Evolutionary conservation across 2,329 filamentous ascomycete species (phyloP), one percentile per base, ranked within the genome.

Genomic region (Cladosporium sp.): DNA sequence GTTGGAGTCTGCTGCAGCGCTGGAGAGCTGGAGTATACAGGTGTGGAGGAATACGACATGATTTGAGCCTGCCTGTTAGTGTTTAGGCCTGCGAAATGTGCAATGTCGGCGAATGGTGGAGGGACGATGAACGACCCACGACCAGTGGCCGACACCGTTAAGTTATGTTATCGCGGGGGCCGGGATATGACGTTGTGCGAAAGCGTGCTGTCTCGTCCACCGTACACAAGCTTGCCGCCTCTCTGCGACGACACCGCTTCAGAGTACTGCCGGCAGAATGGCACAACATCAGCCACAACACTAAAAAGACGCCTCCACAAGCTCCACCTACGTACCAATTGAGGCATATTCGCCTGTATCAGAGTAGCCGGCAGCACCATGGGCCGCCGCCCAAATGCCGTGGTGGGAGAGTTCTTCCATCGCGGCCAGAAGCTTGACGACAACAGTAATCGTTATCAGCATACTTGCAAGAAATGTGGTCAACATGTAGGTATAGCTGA

Each of bases 371-470:
- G 50, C 49, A 18, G 23, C 31, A 16, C 33, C 12, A 94, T 94
- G 92, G 92, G 92, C 76, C 87, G 92, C 76, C 89, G 90, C 80
- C 92, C 91, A 70, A 94, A 95, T 79, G 88, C 88, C 72, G 84
- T 96, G 72, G 93, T 97, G 77, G 85, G 91, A 78, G 88, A 94
- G 79, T 95, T 92, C 82, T 97, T 97, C 78, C 88, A 91, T 77
- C 88, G 93, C 71, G 93, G 93, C 11, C 86, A 88, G 46, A 97
- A 97, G 80, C 85, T 97, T 73, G 88, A 90, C 75, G 92, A 97
- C 80, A 90, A 91, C 69, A 95, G 91, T 81, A 97, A 96, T 78
- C 88, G 93, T 66, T 97, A 97, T 76, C 89, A 92, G 72, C 92
- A 97, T 76, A 95, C 91, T 14, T 97, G 93, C 86, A 94, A 91